Evolutionary conservation across 306 rosid genomes (phyloP).

Genomic region (Ochetophila trinervis): DNA sequence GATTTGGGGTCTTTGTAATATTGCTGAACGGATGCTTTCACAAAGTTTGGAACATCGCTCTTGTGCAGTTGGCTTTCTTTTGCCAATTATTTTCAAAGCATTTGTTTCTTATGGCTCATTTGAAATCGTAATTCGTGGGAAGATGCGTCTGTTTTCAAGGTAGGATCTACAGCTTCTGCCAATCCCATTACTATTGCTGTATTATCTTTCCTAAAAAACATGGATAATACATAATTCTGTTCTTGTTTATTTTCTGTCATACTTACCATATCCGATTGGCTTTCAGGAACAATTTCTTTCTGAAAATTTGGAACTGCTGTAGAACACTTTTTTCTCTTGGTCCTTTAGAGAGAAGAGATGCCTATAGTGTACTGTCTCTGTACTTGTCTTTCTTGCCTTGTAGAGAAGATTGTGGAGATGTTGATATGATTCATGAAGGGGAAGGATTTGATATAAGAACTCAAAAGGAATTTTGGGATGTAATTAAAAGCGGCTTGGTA

Average conservation of each 20-base stretch:
- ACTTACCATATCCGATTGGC: constrained; percentile 32
- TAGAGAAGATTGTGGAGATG: constrained; percentile 45
- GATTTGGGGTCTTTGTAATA: constrained; percentile 57
- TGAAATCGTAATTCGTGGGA: constrained; percentile 43
- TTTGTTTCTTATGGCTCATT: constrained; percentile 43
- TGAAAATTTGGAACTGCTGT: constrained; percentile 84
- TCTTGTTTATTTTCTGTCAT: constrained; percentile 10
- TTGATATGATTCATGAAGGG: constrained; percentile 25
- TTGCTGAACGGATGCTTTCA: constrained; percentile 64
- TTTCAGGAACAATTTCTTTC: constrained; percentile 63
- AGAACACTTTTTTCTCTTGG: constrained; percentile 66
- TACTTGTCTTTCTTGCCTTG: constrained; percentile 57
- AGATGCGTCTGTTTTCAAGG: constrained; percentile 53
- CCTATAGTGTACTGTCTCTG: constrained; percentile 69
- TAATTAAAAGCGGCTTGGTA: constrained; percentile 86
- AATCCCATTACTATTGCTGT: constrained; percentile 10
- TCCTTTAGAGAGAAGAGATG: constrained; percentile 80
- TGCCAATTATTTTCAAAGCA: constrained; percentile 67
- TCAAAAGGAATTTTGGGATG: constrained; percentile 79
- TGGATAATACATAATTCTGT: constrained; percentile 5
- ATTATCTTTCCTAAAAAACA: not conserved
- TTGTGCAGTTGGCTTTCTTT: constrained; percentile 64
- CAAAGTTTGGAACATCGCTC: constrained; percentile 74
- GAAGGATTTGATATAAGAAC: constrained; percentile 61
- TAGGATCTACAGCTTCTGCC: constrained; percentile 32